phyloP scores from a whole-genome alignment of 2,329 filamentous ascomycete genomes.

The Ophiostoma fasciatum region DNA sequence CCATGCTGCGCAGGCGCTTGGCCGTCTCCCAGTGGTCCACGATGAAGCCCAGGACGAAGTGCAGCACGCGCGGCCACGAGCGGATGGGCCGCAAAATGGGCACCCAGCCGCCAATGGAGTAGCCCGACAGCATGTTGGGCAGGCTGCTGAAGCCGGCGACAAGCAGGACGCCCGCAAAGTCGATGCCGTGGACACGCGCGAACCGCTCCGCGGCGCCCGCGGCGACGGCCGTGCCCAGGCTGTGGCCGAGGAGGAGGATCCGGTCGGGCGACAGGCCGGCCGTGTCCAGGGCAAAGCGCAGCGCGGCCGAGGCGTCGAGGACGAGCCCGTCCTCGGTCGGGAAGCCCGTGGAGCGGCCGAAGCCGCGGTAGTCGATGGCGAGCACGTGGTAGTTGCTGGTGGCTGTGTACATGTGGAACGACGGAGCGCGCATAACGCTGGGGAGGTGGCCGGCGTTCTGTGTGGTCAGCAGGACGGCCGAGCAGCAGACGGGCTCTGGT shows the following conservation, averaged over 20 bases:
- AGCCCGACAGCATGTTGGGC: constrained; percentile 57
- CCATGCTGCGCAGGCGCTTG: constrained; percentile 45
- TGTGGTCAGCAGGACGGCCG: background rate
- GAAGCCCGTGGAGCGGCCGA: constrained; percentile 62
- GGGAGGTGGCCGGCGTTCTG: constrained; percentile 79
- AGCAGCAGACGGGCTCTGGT: too few species aligned
- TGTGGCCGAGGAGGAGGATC: constrained; percentile 75
- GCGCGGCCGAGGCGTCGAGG: constrained; percentile 56
- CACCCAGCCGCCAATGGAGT: constrained; percentile 62
- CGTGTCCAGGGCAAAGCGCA: constrained; percentile 55
- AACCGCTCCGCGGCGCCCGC: constrained; percentile 61
- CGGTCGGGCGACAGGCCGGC: constrained; percentile 51
- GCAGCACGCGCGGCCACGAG: constrained; percentile 48
- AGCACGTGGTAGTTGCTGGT: constrained; percentile 66
- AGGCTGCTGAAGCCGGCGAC: constrained; percentile 68
- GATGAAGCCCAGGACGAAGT: constrained; percentile 45
- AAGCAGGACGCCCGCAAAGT: constrained; percentile 69
- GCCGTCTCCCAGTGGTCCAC: constrained; percentile 73
- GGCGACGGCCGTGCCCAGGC: constrained; percentile 74
- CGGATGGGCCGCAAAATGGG: constrained; percentile 66
- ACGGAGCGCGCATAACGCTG: constrained; percentile 59
- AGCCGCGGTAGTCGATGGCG: constrained; percentile 85
- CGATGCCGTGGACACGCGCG: constrained; percentile 34
- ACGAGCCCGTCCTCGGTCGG: constrained; percentile 74
- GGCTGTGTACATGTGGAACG: constrained; percentile 63